phyloP scores from a whole-genome alignment of 1,139 yeast species.

The Keqinozyma sinolaborantium region DNA sequence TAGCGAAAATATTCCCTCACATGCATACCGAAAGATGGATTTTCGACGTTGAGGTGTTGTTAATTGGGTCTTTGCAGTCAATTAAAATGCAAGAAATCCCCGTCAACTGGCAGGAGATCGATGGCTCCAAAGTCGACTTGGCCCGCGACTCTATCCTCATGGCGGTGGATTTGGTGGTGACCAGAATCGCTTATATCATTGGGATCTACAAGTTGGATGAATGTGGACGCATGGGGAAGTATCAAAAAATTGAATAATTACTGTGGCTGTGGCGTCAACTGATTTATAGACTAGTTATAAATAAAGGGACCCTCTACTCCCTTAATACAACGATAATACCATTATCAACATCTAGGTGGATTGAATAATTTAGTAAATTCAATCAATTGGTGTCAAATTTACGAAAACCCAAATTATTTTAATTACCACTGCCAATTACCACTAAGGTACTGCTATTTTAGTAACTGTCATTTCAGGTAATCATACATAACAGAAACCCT shows the following conservation, averaged over 20 bases:
- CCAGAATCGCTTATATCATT: conserved; percentile 79
- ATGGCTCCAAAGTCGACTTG: conserved; percentile 88
- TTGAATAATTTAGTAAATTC: too few species aligned
- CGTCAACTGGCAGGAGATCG: conserved; percentile 96
- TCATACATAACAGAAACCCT: too few species aligned
- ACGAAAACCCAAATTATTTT: too few species aligned
- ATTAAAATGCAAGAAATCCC: conserved; percentile 75
- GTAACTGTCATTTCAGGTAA: too few species aligned
- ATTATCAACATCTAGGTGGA: too few species aligned
- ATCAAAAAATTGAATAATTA: conserved; percentile 5
- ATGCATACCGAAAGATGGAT: conserved; percentile 99
- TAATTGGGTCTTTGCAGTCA: conserved; percentile 69
- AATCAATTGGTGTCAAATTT: too few species aligned
- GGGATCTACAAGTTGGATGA: conserved; percentile 65
- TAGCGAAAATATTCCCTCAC: conserved; percentile 68
- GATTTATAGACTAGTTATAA: too few species aligned
- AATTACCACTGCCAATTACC: too few species aligned
- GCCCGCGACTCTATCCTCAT: conserved; percentile 87
- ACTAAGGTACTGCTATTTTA: too few species aligned
- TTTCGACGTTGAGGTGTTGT: conserved; percentile 88
- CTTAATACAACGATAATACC: too few species aligned
- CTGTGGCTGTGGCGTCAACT: conserved; percentile 1
- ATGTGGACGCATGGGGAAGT: conserved; percentile 18
- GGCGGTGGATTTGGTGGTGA: conserved; percentile 95
- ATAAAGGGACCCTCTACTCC: too few species aligned